Percentiles rank a stretch among this genome's conserved stretches.
Conservation (phyloP, 148 eudicot genomes). For the Mesembryanthemum crystallinum region DNA sequence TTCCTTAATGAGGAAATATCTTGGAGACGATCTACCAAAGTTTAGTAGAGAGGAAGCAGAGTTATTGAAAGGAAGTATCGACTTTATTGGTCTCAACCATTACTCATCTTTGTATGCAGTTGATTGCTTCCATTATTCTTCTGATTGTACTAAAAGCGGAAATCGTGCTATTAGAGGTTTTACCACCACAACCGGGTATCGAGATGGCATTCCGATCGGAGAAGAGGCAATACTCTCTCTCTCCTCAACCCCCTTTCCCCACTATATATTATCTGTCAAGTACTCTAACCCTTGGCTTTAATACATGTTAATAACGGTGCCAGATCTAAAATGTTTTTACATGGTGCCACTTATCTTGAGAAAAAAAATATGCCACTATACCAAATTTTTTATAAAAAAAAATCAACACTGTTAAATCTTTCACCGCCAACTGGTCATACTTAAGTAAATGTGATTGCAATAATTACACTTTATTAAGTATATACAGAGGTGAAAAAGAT, state of each 20-base stretch:
- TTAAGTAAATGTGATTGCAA: no score
- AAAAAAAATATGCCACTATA: no score
- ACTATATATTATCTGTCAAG: no score
- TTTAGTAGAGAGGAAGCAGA: slow-evolving; percentile 51
- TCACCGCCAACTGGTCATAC: no score
- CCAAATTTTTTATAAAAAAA: no score
- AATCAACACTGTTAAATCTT: no score
- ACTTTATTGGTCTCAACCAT: slow-evolving; percentile 85
- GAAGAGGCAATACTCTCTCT: slow-evolving; percentile 41
- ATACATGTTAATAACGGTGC: no score
- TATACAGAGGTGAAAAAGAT: no score
- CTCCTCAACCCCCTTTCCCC: not conserved
- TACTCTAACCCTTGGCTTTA: no score
- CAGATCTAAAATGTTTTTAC: no score
- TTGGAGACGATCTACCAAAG: slow-evolving; percentile 48
- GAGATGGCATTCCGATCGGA: slow-evolving; percentile 61
- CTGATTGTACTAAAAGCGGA: slow-evolving; percentile 26
- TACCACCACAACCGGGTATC: slow-evolving; percentile 25
- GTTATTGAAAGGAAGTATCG: slow-evolving; percentile 54
- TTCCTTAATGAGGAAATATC: slow-evolving; percentile 48
- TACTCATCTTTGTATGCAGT: slow-evolving; percentile 57
- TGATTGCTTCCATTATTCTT: slow-evolving; percentile 50
- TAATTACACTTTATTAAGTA: no score
- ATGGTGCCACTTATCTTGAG: no score
- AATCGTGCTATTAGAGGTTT: slow-evolving; percentile 59